Evolutionary conservation across 2,329 filamentous ascomycete species (phyloP), one percentile per base, ranked within the genome.

Genomic region (Colletotrichum tamarilloi): DNA sequence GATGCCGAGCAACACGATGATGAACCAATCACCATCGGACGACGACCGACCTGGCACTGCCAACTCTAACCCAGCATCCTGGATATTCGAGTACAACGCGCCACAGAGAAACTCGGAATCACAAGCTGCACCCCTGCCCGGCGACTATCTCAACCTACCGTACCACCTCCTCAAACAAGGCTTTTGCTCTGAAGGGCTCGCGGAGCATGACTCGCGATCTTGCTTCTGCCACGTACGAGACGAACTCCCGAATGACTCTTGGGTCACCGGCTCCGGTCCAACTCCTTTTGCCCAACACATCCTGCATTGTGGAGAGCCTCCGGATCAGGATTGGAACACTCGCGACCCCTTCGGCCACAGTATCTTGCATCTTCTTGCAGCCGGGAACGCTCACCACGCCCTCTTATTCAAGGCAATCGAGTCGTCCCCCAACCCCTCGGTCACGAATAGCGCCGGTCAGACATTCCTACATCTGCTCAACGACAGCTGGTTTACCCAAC

Each of bases 281-380:
- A 78, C 80, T 0, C 16, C 28, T 0, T 46, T 30, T n/a, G 78
- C 76, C 0, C 32, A 70, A 1, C 75, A 70, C 2, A 57, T 74
- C 11, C 14, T 77, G 26, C 12, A 22, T 3, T 26, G 55, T 4
- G 67, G 68, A 30, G 22, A 24, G 26, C 62, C 69, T 24, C 30
- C 58, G 2, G 76, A 81, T n/a, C 58, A 78, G 5, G 57, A 73
- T 19, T 53, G 62, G 24, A 57, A 35, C 8, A 28, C 69, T 0
- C 52, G 73, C 4, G 87, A 89, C 73, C 77, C 77, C 3, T 88
- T 88, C 72, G 85, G 84, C 1, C 88, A 89, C 76, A 87, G 85
- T 0, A 76, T 84, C 4, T 78, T 88, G 57, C 87, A 88, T 74
- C 79, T 88, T 9, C 79, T 88, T 42, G 85, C 86, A 1, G 82